Percentiles rank a stretch among this genome's conserved stretches.
These are phyloP conservation scores for Herpotrichia juniperi DNA, from an alignment of 2,329 filamentous ascomycete genomes.

Conservation along the genomic window DNA sequence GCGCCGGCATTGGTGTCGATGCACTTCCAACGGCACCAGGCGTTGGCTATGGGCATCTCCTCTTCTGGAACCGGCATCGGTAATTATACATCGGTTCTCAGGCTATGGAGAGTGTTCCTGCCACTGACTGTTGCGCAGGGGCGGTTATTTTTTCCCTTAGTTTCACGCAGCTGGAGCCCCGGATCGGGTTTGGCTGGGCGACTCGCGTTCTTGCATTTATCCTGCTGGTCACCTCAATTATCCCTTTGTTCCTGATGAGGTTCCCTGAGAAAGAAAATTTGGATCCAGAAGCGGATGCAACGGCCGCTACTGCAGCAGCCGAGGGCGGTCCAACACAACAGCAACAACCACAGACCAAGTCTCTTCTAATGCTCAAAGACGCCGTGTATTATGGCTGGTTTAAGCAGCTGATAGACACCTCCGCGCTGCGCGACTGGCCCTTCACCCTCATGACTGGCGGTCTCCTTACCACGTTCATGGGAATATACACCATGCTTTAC, in stretches of 20 bases:
- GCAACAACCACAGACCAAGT: not conserved
- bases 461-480: conserved; percentile 1
- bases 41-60: conserved; percentile 8
- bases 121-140: not conserved
- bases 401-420: not conserved
- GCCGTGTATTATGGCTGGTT: not conserved
- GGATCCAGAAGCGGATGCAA: not conserved
- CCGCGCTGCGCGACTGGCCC: not conserved
- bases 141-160: not conserved
- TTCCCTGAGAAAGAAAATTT: too few species aligned
- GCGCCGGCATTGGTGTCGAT: conserved; percentile 6
- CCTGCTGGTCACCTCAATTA: not conserved
- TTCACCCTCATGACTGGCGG: not conserved
- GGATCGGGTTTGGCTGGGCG: conserved; percentile 2
- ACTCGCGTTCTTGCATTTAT: not conserved
- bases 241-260: too few species aligned
- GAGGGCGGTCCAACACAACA: not conserved
- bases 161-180: not conserved
- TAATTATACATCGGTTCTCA: not conserved
- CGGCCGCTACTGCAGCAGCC: not conserved
- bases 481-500: conserved; percentile 3
- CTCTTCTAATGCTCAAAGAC: too few species aligned
- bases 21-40: conserved; percentile 5
- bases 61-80: conserved; percentile 1
- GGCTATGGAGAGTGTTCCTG: not conserved